Evolutionary conservation across 2,329 filamentous ascomycete genomes (phyloP), one percentile per base, ranked within the genome.

Genomic region (Ceratocystis ficicola): DNA sequence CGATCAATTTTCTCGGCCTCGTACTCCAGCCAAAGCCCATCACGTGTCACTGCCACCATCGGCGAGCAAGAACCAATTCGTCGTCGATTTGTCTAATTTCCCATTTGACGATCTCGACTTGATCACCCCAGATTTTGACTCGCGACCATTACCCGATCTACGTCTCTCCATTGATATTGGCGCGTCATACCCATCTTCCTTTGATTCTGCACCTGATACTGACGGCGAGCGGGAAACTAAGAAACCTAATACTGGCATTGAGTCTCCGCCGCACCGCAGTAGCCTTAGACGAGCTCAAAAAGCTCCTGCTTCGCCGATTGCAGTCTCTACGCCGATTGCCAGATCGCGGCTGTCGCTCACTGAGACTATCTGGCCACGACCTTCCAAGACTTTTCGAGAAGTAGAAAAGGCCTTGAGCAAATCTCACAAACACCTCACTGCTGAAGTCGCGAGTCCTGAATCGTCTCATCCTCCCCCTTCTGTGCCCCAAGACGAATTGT

Each of bases 401-500:
- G 62, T 44, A 73, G 69, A 73, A 71, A 32, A 44, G 17, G 17
- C 28, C 41, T 17, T 4, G 20, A n/a, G 22, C 44, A 36, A 46
- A 50, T 2, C 22, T 7, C 3, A 32, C 1, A 59, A 22, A 3
- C 30, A 3, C 25, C 15, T 4, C 55, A n/a, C 28, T 36, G 17
- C 15, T 8, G 32, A 32, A 25, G 12, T 25, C 4, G 5, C 12
- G 17, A 59, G 15, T 4, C 2, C 25, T n/a, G 55, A 12, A 12
- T 3, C 28, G 6, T 25, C 28, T 8, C 20, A 3, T n/a, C 30
- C 15, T 3, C 7, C 55, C 2, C 28, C 55, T 8, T 6, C 25
- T 8, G 15, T 32, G 20, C 55, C 5, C 0, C 2, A 8, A 6
- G 44, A 52, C 5, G 12, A 28, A 66, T 71, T 72, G 68, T 82